Evolutionary conservation across 257 asterid genomes (phyloP).

Genomic region (Linderniella brevidens): DNA sequence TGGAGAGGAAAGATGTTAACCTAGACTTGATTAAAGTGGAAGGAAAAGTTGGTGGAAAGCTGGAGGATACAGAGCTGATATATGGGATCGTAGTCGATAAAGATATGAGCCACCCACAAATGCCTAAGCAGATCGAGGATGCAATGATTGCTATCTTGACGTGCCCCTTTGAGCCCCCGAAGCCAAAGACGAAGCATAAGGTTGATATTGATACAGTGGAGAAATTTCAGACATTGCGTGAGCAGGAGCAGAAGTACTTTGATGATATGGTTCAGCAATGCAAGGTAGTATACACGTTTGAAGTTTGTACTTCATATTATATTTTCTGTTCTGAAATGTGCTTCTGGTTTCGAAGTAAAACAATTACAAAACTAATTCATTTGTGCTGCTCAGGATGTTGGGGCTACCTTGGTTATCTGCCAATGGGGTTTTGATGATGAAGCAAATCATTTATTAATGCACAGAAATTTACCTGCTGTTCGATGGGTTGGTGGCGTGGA

Average conservation of each 20-base stretch:
- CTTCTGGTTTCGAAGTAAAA: no score
- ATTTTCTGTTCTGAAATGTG: no score
- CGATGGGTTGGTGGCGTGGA: constrained; percentile 99
- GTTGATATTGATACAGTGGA: constrained; percentile 90
- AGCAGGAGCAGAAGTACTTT: constrained; percentile 81
- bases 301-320: constrained; percentile 4
- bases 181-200: constrained; percentile 98
- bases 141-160: constrained; percentile 86
- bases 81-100: constrained; percentile 87
- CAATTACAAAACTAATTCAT: no score
- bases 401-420: constrained; percentile 88
- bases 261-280: constrained; percentile 94
- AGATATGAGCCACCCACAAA: constrained; percentile 97
- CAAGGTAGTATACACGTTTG: constrained; percentile 46
- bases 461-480: constrained; percentile 84
- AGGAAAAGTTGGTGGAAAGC: constrained; percentile 93
- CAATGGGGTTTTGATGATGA: constrained; percentile 99
- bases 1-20: constrained; percentile 92
- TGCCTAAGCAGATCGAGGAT: constrained; percentile 89
- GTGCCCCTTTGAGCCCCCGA: constrained; percentile 97
- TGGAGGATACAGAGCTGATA: constrained; percentile 84
- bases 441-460: constrained; percentile 89
- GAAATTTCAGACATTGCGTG: constrained; percentile 64
- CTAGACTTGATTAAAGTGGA: constrained; percentile 91
- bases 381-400: constrained; percentile 67